A percentile compares a stretch with the other conserved stretches of the same genome.
Conservation (phyloP, 2,329 filamentous ascomycete species). For the Knoxdaviesia capensis region DNA sequence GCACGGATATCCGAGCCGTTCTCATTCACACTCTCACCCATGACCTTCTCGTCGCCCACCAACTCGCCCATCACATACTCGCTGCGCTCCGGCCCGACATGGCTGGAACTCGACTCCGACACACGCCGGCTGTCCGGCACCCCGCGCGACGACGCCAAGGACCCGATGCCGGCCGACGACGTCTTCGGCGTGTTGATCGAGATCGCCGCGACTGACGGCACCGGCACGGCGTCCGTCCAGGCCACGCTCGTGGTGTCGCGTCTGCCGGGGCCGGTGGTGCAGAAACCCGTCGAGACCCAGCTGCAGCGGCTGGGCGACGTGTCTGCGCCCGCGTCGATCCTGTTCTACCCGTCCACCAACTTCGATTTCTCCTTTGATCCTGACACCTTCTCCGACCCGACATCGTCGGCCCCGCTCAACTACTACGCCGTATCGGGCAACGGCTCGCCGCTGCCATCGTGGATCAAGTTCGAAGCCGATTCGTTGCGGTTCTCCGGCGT, state of each 20-base stretch:
- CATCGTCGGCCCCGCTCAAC: constrained; percentile 26
- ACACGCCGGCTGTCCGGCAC: constrained; percentile 51
- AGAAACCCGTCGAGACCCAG: constrained; percentile 35
- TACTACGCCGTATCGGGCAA: constrained; percentile 63
- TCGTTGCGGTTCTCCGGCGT: constrained; percentile 49
- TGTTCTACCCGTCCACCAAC: constrained; percentile 28
- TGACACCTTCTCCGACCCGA: constrained; percentile 39
- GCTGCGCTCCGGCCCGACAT: constrained; percentile 41
- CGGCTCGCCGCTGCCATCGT: constrained; percentile 68
- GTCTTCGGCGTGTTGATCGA: constrained; percentile 40
- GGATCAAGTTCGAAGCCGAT: constrained; percentile 53
- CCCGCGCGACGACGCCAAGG: constrained; percentile 31
- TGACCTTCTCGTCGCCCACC: constrained; percentile 51
- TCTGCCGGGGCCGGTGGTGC: constrained; percentile 29
- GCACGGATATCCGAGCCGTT: constrained; percentile 49
- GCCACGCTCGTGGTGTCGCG: constrained; percentile 53
- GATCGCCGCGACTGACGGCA: constrained; percentile 48
- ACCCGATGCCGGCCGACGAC: constrained; percentile 24
- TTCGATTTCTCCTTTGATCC: constrained; percentile 33
- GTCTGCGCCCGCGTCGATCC: constrained; percentile 38
- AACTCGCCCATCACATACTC: constrained; percentile 41
- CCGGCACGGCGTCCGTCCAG: constrained; percentile 41
- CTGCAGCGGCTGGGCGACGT: constrained; percentile 35
- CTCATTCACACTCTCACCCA: constrained; percentile 48
- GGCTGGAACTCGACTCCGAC: constrained; percentile 51